Evolutionary conservation across 768 basidiomycete species (phyloP).

Genomic region (Butyriboletus loyo): DNA sequence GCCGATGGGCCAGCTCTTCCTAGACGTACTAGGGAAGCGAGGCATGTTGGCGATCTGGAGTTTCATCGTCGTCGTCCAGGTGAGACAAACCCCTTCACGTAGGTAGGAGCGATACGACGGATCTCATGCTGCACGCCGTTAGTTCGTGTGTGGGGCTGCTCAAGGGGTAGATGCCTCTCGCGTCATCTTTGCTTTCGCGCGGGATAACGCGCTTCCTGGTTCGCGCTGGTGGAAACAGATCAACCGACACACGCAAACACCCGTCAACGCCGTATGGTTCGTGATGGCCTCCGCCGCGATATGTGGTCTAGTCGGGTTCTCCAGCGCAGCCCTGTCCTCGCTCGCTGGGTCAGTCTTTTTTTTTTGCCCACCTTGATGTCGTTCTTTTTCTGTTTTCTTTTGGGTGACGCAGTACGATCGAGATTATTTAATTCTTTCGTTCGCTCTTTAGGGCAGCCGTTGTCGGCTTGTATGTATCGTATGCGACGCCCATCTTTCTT

Average conservation of each 20-base stretch:
- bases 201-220: conserved; percentile 72
- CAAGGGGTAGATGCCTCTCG: conserved; percentile 75
- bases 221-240: conserved; percentile 68
- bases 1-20: conserved; percentile 71
- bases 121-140: neutral
- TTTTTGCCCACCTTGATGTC: too few species aligned
- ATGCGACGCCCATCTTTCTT: conserved; percentile 65
- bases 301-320: conserved; percentile 66
- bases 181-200: conserved; percentile 71
- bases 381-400: too few species aligned
- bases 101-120: too few species aligned
- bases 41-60: conserved; percentile 76
- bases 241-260: conserved; percentile 58
- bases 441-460: conserved; percentile 57
- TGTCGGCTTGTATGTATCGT: conserved; percentile 65
- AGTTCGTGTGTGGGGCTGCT: conserved; percentile 73
- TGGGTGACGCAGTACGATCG: too few species aligned
- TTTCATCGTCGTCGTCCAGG: conserved; percentile 63
- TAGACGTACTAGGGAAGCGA: conserved; percentile 59
- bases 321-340: conserved; percentile 56
- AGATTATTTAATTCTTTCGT: too few species aligned
- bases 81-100: conserved; percentile 13
- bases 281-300: conserved; percentile 53
- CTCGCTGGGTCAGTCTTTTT: conserved; percentile 54
- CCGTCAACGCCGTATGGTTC: conserved; percentile 75